These are phyloP conservation scores for Geotrichum restrictum DNA, from an alignment of 1,139 yeast species.

Conservation along the genomic window DNA sequence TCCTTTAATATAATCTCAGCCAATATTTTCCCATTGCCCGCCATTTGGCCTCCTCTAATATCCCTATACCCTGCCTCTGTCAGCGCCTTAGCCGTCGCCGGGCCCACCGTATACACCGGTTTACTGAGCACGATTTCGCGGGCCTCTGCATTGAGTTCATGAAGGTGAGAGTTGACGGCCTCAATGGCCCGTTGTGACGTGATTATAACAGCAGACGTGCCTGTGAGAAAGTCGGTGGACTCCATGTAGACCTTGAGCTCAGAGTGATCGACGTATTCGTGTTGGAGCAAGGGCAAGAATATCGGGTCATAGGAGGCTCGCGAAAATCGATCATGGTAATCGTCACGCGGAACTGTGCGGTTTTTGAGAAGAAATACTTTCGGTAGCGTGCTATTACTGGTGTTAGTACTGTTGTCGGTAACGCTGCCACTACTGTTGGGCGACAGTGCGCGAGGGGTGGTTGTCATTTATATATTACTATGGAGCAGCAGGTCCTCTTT, in stretches of 20 bases:
- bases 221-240: conserved; percentile 42
- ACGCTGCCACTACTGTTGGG: too few relatives aligned
- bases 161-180: conserved; percentile 46
- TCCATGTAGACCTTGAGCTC: conserved; percentile 45
- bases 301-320: conserved; percentile 40
- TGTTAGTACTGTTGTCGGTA: too few relatives aligned
- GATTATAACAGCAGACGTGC: conserved; percentile 57
- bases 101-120: conserved; percentile 84
- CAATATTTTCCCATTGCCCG: conserved; percentile 76
- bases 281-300: conserved; percentile 69
- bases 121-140: conserved; percentile 34
- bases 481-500: too few relatives aligned
- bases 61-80: conserved; percentile 58
- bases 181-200: conserved; percentile 94
- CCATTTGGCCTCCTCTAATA: conserved; percentile 66
- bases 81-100: conserved; percentile 72
- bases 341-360: conserved; percentile 61
- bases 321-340: conserved; percentile 49
- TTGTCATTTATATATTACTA: conserved; percentile 1
- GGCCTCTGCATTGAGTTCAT: conserved; percentile 21
- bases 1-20: conserved; percentile 61
- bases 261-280: conserved; percentile 50
- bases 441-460: neutral
- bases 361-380: conserved; percentile 56
- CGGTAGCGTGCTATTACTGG: conserved; percentile 3